Evolutionary conservation across 192 early-diverging fungal species (phyloP), one percentile per base, ranked within the genome.

Genomic region (Backusella luteola): DNA sequence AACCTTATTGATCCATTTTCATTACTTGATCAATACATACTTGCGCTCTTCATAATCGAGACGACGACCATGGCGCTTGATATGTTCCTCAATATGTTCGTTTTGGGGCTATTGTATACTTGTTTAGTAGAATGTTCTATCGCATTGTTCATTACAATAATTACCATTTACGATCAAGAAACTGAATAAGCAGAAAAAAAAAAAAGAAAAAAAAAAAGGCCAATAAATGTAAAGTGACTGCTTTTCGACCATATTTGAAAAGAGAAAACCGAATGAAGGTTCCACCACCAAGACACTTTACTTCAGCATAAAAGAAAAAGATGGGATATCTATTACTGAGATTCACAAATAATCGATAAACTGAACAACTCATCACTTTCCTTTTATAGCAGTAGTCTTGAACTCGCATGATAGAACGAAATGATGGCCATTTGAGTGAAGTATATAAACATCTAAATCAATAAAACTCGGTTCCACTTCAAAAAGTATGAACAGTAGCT

Each of bases 61-160:
- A 73, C 96, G 92, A 66, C 98, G 93, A 82, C 98, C 98, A 89
- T 98, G 94, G 83, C 94, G 92, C 88, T 95, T 96, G 84, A 99
- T 97, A 49, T 94, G 87, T 86, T 97, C 94, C 88, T 99, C 98
- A 88, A 99, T 99, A 86, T 99, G 98, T 83, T 99, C 98, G 92
- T 97, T 97, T 91, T 96, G 94, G 72, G 96, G 81, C 81, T 82
- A 76, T 32, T 17, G 17, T 8, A 71, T 46, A 26, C 2, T 63
- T 29, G 12, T 3, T 29, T 29, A 29, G 56, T 63, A 26, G 21
- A 8, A 4, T 29, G 19, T 63, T 63, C 26, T 3, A 11, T 26
- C 21, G 11, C 1, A 14, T 9, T 63, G 56, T 14, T 63, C 56
- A 63, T 63, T 29, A 21, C 11, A 56, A 56, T 26, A 21, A 23